A percentile compares a stretch with the other conserved stretches of the same genome.
Evolutionary conservation across 148 eudicot genomes (phyloP).

Genomic region (Rhododendron ovatum): DNA sequence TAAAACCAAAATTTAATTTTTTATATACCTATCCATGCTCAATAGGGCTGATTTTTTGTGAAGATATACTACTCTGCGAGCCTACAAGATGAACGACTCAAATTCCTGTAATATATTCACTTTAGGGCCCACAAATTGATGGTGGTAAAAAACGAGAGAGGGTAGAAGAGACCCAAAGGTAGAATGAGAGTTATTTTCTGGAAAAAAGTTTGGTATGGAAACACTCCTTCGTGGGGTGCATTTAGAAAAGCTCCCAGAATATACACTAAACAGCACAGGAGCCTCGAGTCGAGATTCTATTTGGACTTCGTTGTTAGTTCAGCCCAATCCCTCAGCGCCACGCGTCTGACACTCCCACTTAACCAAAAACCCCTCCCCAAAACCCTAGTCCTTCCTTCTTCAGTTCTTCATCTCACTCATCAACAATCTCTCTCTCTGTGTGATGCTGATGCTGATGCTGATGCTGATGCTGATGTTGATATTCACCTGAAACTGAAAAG

Average conservation of each 20-base stretch:
- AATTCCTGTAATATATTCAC: too few species aligned
- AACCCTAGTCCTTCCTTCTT: conserved; percentile 1
- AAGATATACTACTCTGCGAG: too few species aligned
- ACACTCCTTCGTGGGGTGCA: not conserved
- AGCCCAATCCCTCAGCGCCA: not conserved
- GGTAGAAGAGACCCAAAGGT: too few species aligned
- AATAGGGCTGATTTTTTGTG: too few species aligned
- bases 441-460: too few species aligned
- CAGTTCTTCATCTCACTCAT: not conserved
- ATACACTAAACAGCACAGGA: not conserved
- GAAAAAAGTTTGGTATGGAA: not conserved
- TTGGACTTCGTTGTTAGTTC: not conserved
- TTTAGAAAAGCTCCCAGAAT: not conserved
- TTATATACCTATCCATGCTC: too few species aligned
- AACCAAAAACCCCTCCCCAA: not conserved
- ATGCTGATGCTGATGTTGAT: not conserved
- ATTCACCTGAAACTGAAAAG: not conserved
- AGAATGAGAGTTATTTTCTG: too few species aligned
- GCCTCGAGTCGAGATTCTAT: not conserved
- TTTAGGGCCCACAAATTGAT: too few species aligned
- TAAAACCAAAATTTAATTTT: too few species aligned
- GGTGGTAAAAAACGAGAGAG: too few species aligned
- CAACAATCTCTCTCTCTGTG: not conserved
- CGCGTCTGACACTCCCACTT: not conserved
- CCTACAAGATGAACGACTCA: too few species aligned